Conservation (phyloP, 2,329 filamentous ascomycete species). For the Arthrobotrys pseudoclavata region DNA sequence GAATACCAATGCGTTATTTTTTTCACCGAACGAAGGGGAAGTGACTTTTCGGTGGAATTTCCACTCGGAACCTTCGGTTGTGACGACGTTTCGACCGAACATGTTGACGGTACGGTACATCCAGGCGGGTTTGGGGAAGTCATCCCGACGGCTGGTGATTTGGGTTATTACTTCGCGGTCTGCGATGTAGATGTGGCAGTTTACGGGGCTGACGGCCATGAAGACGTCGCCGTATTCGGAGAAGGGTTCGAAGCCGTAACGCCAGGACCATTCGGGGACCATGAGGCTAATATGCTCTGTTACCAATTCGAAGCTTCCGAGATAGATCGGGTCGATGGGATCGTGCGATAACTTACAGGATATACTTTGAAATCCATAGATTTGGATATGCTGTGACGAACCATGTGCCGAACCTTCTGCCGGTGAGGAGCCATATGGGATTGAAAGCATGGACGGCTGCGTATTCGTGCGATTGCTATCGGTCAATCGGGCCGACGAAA, state of each 20-base stretch:
- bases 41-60: conserved; percentile 64
- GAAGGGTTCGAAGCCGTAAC: conserved; percentile 73
- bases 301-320: neutral
- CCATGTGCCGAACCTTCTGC: conserved; percentile 61
- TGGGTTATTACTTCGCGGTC: conserved; percentile 63
- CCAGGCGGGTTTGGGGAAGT: conserved; percentile 64
- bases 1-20: conserved; percentile 68
- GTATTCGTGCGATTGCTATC: neutral
- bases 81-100: conserved; percentile 64
- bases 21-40: conserved; percentile 65
- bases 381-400: conserved; percentile 41
- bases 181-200: conserved; percentile 62
- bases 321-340: neutral
- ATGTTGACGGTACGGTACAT: conserved; percentile 64
- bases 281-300: conserved; percentile 68
- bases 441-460: conserved; percentile 39
- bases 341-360: conserved; percentile 41
- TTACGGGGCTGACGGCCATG: conserved; percentile 61
- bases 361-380: conserved; percentile 60
- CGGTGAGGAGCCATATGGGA: conserved; percentile 41
- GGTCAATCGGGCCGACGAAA: neutral
- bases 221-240: conserved; percentile 69
- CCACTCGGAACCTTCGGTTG: conserved; percentile 64
- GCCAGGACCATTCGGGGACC: conserved; percentile 74
- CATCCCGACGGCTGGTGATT: conserved; percentile 62